Base-by-base conservation (phyloP, 306 rosid species). In the Trichosanthes truncata region DNA sequence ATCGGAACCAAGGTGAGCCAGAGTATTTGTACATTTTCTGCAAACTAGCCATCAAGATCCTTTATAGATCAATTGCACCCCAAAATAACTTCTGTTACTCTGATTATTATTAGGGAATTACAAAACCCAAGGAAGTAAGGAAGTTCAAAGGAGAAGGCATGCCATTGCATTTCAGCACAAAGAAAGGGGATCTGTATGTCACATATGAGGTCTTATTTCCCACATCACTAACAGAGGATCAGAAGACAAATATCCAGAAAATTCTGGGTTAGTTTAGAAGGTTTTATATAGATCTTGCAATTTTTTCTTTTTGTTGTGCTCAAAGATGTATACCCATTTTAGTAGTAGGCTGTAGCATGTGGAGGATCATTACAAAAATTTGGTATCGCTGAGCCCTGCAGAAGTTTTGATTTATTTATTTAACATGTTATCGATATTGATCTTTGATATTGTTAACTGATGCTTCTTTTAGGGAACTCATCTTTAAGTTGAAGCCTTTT, bases 71-170 rank as follows among this genome's bases (percentile, higher is more conserved):
- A 33, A 78, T 40, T 31, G 18, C 46, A 33, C 4, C 29, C 26
- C 29, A 12, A 31, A 62, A 14, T 26, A 62, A 63, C 15, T 59
- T 61, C 10, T 41, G 20, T 72, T 1, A 78, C 35, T 63, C 74
- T 36, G 56, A 78, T 86, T 79, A 85, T 15, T n/a, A 45, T 41
- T 89, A 95, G 99, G 95, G 87, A 85, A 86, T 95, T 45, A 95
- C 99, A 46, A 91, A 84, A 82, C 97, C 99, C 46, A 95, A 95
- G 86, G 93, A 93, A 86, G 94, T 93, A 60, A 91, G 87, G 73
- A 95, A 93, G 87, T 91, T 91, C 87, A 95, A 95, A 83, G 97
- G 97, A 72, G 94, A 95, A 82, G 97, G 99, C 29, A 95, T 95
- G 99, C 97, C 99, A 57, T 61, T 90, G 87, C 96, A 95, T 81